Percentiles rank a stretch among this genome's conserved stretches.
Evolutionary conservation across 805 yeast genomes (phyloP).

Genomic region (Candida odintsovae): DNA sequence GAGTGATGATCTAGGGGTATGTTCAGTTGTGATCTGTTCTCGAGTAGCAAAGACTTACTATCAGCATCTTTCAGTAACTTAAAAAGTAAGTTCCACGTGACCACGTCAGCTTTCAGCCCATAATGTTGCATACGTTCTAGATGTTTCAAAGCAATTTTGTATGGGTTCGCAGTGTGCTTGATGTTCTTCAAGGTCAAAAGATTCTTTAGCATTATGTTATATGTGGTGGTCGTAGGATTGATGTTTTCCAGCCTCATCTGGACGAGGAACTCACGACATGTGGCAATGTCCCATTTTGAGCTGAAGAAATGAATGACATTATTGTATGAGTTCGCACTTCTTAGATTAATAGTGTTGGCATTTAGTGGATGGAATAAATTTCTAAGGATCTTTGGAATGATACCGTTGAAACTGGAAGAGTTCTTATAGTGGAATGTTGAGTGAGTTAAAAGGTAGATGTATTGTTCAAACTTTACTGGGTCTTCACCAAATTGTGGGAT

Average conservation of each 20-base stretch:
- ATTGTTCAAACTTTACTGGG: slow-evolving; percentile 24
- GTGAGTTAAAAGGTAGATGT: slow-evolving; percentile 32
- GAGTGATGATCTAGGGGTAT: slow-evolving; percentile 27
- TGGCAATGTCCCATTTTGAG: slow-evolving; percentile 32
- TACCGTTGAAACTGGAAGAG: slow-evolving; percentile 32
- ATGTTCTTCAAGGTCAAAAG: slow-evolving; percentile 24
- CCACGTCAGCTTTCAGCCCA: slow-evolving; percentile 27
- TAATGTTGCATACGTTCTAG: slow-evolving; percentile 27
- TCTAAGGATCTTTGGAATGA: slow-evolving; percentile 31
- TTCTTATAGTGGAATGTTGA: slow-evolving; percentile 29
- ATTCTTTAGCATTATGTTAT: slow-evolving; percentile 31
- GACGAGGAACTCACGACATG: slow-evolving; percentile 33
- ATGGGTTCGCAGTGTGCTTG: slow-evolving; percentile 25
- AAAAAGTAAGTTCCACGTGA: slow-evolving; percentile 34
- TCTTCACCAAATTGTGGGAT: slow-evolving; percentile 27
- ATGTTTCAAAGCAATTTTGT: slow-evolving; percentile 23
- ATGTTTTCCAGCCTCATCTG: slow-evolving; percentile 33
- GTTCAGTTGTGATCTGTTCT: slow-evolving; percentile 26
- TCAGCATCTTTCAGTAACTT: slow-evolving; percentile 27
- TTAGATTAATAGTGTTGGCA: slow-evolving; percentile 24
- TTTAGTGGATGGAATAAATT: slow-evolving; percentile 36
- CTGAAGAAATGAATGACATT: slow-evolving; percentile 34
- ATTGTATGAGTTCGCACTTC: slow-evolving; percentile 30
- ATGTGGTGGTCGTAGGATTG: slow-evolving; percentile 32
- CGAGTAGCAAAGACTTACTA: slow-evolving; percentile 27